A percentile compares a stretch with the other conserved stretches of the same genome.
Evolutionary conservation across 805 yeast genomes (phyloP).

Genomic region (Allodekkera sacchari): DNA sequence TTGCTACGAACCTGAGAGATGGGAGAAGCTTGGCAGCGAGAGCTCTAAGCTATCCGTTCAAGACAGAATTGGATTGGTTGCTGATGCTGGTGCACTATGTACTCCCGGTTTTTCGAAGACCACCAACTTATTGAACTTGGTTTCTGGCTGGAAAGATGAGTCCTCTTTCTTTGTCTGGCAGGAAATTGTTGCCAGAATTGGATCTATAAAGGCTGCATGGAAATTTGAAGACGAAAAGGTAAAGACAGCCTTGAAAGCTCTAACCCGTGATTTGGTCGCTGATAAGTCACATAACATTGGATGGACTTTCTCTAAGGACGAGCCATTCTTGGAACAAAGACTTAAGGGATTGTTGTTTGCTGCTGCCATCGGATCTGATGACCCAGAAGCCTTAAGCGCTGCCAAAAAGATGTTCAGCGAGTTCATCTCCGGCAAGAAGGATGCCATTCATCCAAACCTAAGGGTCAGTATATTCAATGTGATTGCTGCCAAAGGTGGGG

Average conservation of each 20-base stretch:
- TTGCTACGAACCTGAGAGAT: constrained; percentile 34
- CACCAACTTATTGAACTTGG: constrained; percentile 37
- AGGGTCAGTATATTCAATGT: constrained; percentile 36
- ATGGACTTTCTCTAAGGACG: constrained; percentile 82
- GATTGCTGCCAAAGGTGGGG: constrained; percentile 31
- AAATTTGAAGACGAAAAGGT: constrained; percentile 31
- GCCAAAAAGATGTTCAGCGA: constrained; percentile 20
- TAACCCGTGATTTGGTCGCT: constrained; percentile 22
- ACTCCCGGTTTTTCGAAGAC: constrained; percentile 39
- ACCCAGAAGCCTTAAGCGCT: constrained; percentile 29
- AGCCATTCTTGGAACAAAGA: constrained; percentile 31
- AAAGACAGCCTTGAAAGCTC: constrained; percentile 24
- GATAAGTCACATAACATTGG: constrained; percentile 42
- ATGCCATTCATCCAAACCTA: constrained; percentile 38
- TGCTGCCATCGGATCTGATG: constrained; percentile 33
- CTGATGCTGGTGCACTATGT: constrained; percentile 46
- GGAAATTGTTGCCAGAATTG: constrained; percentile 39
- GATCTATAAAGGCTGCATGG: constrained; percentile 22
- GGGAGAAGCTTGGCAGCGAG: constrained; percentile 29
- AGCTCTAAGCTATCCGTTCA: constrained; percentile 34
- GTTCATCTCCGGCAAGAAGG: constrained; percentile 19
- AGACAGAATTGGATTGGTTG: constrained; percentile 48
- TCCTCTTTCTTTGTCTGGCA: constrained; percentile 48
- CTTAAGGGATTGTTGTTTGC: constrained; percentile 35
- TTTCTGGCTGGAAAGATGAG: constrained; percentile 31